Conservation (phyloP, 306 rosid genomes). For the Rubus parviflorus region DNA sequence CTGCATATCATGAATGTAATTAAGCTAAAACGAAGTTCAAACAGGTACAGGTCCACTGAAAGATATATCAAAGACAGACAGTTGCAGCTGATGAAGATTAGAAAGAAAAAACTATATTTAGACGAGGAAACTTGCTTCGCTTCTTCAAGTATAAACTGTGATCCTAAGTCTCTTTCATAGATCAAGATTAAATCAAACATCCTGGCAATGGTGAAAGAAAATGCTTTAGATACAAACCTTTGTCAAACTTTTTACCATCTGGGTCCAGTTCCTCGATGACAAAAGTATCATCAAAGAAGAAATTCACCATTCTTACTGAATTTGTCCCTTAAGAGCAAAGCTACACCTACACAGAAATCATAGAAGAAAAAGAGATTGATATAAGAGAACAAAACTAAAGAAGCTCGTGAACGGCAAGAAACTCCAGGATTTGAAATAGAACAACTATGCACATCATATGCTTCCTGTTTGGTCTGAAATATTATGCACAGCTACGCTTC, state of each 20-base stretch:
- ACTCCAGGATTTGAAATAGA: no score
- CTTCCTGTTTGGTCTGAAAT: no score
- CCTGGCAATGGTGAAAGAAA: neutral
- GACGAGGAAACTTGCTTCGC: neutral
- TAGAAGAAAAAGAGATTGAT: neutral
- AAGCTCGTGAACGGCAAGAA: no score
- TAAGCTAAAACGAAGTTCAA: neutral
- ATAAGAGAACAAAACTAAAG: neutral
- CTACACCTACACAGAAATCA: neutral
- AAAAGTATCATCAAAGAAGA: slow-evolving; percentile 77
- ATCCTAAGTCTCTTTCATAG: neutral
- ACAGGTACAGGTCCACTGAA: no score
- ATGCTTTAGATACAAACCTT: slow-evolving; percentile 44
- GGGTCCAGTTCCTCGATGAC: slow-evolving; percentile 67
- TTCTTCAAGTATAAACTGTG: neutral
- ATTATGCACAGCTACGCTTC: no score
- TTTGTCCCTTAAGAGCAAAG: neutral
- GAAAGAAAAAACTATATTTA: neutral
- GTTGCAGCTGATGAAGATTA: neutral
- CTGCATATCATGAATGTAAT: neutral
- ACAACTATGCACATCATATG: no score
- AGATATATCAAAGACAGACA: no score
- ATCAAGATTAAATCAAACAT: neutral
- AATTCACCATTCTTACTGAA: slow-evolving; percentile 55
- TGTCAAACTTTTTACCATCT: slow-evolving; percentile 81